phyloP scores from a whole-genome alignment of 2,329 filamentous ascomycete genomes.

The Rhynchosporium secalis region DNA sequence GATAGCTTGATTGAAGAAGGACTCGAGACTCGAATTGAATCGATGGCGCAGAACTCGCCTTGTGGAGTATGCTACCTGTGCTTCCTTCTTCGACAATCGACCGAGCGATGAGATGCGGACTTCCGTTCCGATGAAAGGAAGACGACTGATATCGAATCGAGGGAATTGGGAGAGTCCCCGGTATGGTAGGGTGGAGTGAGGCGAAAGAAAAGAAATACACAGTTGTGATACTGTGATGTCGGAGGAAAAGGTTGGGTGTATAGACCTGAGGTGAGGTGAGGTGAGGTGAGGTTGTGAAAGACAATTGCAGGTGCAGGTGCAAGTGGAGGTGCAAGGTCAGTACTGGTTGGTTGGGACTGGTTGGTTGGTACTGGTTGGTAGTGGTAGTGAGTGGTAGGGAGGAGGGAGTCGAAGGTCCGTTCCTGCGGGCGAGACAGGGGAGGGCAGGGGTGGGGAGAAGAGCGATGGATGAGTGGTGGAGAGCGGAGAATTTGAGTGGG shows the following conservation, averaged over 20 bases:
- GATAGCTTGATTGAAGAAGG: too few relatives aligned
- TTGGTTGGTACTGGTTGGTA: background rate
- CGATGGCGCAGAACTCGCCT: too few relatives aligned
- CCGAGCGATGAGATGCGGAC: too few relatives aligned
- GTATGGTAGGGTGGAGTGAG: too few relatives aligned
- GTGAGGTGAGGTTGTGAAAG: background rate
- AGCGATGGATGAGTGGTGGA: background rate
- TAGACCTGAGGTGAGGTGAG: background rate
- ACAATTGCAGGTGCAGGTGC: background rate
- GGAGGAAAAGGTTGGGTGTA: background rate
- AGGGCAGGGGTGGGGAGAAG: background rate
- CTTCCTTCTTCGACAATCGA: too few relatives aligned
- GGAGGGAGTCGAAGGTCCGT: constrained; percentile 1
- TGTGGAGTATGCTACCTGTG: too few relatives aligned
- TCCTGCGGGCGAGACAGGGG: background rate
- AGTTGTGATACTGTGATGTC: constrained; percentile 1
- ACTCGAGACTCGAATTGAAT: too few relatives aligned
- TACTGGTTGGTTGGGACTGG: background rate
- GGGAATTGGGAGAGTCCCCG: background rate
- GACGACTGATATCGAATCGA: background rate
- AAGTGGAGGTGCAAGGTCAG: background rate
- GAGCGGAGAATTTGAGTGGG: background rate
- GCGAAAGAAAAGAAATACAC: background rate
- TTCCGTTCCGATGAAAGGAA: too few relatives aligned
- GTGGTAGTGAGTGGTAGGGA: background rate